Conservation (phyloP, 2,329 filamentous ascomycete genomes). For the Neopestalotiopsis clavispora region DNA sequence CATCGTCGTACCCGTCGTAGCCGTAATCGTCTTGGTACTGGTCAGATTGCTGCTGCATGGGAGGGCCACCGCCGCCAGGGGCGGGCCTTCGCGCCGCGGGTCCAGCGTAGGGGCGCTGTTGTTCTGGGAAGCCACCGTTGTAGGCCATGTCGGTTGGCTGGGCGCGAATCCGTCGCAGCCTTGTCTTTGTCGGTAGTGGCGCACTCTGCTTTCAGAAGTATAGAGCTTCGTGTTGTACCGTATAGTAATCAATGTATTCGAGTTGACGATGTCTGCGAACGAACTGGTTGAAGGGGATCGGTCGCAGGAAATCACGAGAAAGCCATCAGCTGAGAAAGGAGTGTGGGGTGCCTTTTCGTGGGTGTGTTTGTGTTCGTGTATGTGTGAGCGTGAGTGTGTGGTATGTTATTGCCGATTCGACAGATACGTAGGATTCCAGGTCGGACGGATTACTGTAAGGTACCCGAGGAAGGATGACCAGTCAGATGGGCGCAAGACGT, state of each 20-base stretch:
- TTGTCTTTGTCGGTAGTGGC: not conserved
- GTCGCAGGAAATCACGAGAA: not conserved
- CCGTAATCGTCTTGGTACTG: conserved; percentile 36
- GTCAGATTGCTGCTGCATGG: conserved; percentile 27
- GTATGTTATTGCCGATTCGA: not conserved
- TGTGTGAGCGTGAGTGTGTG: not conserved
- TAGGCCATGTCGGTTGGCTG: conserved; percentile 50
- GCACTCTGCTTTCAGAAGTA: not conserved
- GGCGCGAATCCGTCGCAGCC: not conserved
- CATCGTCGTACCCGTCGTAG: conserved; percentile 47
- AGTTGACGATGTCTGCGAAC: not conserved
- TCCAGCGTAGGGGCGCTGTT: conserved; percentile 55
- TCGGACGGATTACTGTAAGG: conserved; percentile 5
- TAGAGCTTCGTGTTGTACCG: not conserved
- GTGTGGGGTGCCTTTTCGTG: not conserved
- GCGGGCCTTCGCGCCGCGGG: conserved; percentile 46
- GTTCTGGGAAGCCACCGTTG: conserved; percentile 51
- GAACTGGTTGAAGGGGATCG: not conserved
- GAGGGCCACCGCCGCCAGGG: conserved; percentile 33
- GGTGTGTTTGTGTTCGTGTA: conserved; percentile 1
- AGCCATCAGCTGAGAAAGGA: conserved; percentile 4
- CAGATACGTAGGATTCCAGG: not conserved
- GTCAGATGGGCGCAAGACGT: conserved; percentile 1
- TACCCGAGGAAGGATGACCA: not conserved
- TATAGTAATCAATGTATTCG: not conserved